phyloP scores from a whole-genome alignment of 257 asterid genomes.

The Solanum tarijense region DNA sequence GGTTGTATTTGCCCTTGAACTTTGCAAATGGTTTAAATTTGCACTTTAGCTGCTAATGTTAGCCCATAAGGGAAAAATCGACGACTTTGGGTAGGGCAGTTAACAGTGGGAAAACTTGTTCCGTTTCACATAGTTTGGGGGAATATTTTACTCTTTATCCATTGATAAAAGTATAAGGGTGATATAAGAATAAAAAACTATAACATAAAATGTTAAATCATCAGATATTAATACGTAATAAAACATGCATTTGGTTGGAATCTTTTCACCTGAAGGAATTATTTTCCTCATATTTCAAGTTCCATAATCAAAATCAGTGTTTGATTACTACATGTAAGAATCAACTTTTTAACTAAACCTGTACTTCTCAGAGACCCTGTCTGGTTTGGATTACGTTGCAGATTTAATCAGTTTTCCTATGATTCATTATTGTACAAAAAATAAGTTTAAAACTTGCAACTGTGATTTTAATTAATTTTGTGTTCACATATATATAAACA shows the following conservation, averaged over 20 bases:
- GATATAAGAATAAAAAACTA: not conserved
- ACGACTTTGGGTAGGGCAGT: not conserved
- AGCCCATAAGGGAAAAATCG: not conserved
- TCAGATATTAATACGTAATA: not conserved
- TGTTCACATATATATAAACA: not conserved
- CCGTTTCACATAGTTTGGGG: not conserved
- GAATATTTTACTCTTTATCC: not conserved
- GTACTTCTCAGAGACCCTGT: not conserved
- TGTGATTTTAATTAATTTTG: not conserved
- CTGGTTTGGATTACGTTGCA: not conserved
- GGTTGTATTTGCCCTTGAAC: not conserved
- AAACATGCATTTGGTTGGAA: not conserved
- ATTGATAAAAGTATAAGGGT: not conserved
- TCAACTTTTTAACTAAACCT: not conserved
- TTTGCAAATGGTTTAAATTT: not conserved
- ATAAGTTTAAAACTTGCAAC: not conserved
- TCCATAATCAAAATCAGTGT: not conserved
- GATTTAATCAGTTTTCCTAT: not conserved
- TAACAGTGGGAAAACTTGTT: not conserved
- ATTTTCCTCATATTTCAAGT: not conserved
- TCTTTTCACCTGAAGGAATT: not conserved
- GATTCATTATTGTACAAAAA: not conserved
- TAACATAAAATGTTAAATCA: not conserved
- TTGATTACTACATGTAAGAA: not conserved
- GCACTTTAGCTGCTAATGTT: not conserved